Conservation (phyloP, 1,139 yeast genomes). For the Kodamaea suecica region DNA sequence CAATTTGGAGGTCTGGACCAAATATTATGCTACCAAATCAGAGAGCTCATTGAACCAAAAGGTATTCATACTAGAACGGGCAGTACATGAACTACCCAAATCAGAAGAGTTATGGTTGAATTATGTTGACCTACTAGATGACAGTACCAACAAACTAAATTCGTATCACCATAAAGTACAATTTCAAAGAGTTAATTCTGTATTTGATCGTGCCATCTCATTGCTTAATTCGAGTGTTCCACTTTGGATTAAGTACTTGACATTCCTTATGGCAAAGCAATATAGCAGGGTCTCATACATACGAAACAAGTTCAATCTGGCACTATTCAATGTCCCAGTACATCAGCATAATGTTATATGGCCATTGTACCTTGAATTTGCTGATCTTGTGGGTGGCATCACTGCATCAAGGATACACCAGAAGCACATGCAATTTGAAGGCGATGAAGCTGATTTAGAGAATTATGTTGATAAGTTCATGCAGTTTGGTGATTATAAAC, state of each 20-base stretch:
- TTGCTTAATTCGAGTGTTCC: slow-evolving; percentile 44
- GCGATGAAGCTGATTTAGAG: slow-evolving; percentile 10
- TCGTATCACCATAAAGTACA: slow-evolving; percentile 29
- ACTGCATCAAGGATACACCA: slow-evolving; percentile 43
- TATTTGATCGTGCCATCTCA: slow-evolving; percentile 50
- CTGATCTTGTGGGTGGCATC: slow-evolving; percentile 41
- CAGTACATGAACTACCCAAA: slow-evolving; percentile 45
- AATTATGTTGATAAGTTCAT: slow-evolving; percentile 23
- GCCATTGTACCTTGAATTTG: slow-evolving; percentile 56
- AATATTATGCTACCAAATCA: slow-evolving; percentile 41
- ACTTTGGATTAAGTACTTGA: slow-evolving; percentile 57
- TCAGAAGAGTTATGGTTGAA: slow-evolving; percentile 55
- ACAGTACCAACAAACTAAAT: slow-evolving; percentile 17
- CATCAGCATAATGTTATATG: slow-evolving; percentile 59
- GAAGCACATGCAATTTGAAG: slow-evolving; percentile 38
- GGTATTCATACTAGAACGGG: slow-evolving; percentile 52
- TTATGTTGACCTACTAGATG: slow-evolving; percentile 46
- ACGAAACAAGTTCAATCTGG: slow-evolving; percentile 49
- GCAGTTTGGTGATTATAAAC: slow-evolving; percentile 21
- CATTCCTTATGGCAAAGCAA: slow-evolving; percentile 37
- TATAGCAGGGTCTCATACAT: slow-evolving; percentile 39
- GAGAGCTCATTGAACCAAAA: slow-evolving; percentile 25
- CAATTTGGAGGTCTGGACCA: slow-evolving; percentile 50
- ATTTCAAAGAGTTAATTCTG: slow-evolving; percentile 31
- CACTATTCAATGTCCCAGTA: slow-evolving; percentile 49